Base-by-base conservation (phyloP, 192 early-diverging fungal species). In the Mortierella alpina region DNA sequence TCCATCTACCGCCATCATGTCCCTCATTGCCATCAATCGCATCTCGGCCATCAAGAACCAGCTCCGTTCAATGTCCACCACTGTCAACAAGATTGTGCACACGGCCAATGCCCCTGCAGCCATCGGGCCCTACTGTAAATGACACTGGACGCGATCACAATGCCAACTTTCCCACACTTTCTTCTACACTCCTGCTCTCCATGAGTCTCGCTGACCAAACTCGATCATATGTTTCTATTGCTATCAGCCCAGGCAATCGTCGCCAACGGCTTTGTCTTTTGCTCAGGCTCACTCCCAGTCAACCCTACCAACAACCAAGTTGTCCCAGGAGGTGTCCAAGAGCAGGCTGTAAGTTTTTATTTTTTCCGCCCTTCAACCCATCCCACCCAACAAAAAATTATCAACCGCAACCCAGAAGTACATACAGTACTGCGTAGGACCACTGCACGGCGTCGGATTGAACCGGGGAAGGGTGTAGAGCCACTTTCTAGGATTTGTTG, bases 221-320 rank as follows among this genome's bases (percentile, higher is more conserved):
- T 53, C 54, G 3, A 50, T 31, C 7, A 68, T 20, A 47, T 39
- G 10, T 48, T 41, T 56, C 0, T 31, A 63, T 45, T 14, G 49
- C 14, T 54, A 10, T 42, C 7, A 90, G 89, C 88, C 39, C 87
- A 88, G 66, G 97, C 93, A 23, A 90, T 98, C 66, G 86, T 93
- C 22, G 92, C 91, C 51, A 94, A 96, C 85, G 92, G 91, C 53
- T 82, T 95, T 60, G 91, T 96, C 9, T 98, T 89, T 73, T 93
- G 91, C 22, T 96, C 93, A 13, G 93, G 93, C 39, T 91, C 91
- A 70, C 85, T 95, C 60, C 88, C 90, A 15, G 84, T 95, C 70
- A 88, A 92, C 81, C 94, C 95, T 56, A 86, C 86, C 53, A 92
- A 89, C 2, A 93, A 94, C 84, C 84, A 93, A 68, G 88, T 95